Evolutionary conservation across 1,284 basidiomycete species (phyloP), one percentile per base, ranked within the genome.

Genomic region (Trichosporon inkin): DNA sequence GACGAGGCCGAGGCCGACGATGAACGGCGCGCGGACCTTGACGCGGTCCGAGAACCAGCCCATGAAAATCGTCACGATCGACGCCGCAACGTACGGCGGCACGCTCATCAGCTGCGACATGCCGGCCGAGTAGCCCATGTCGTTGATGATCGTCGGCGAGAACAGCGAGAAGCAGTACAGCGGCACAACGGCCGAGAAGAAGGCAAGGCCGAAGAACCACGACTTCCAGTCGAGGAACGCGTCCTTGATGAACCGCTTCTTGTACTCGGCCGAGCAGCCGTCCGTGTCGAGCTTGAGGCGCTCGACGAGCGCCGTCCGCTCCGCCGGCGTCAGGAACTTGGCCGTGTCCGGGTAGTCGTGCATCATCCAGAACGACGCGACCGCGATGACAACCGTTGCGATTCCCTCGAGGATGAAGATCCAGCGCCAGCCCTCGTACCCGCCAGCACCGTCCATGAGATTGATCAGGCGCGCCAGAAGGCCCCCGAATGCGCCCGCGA

Each of bases 281-380:
- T 68, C 67, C 16, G 67, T 69, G 57, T 72, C 70, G 47, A 70
- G 67, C 16, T 55, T 51, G 24, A 74, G 58, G 35, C 71, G 66
- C 2, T 53, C 62, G 41, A 55, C 41, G 13, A 71, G 64, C 8
- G 65, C 62, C 10, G 38, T 37, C 20, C 87, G 80, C 77, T 91
- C 89, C 1, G 77, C 80, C 65, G 87, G 85, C 22, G 81, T 82
- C n/a, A 91, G 80, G 79, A 89, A 89, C 64, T 82, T 87, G 34
- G 88, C 88, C 0, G 84, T 87, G 68, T 89, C 87, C 3, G 88
- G 88, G 78, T 90, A 90, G 74, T 90, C 88, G 68, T 87, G 84
- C 62, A 89, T 84, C 67, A 90, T 84, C 83, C 84, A 89, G 79
- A 85, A 90, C 3, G 87, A 87, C 4, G 80, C 67, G n/a, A 77